Percentiles rank a stretch among this genome's conserved stretches.
Conservation (phyloP, 2,329 filamentous ascomycete species). For the Leptographium wingfieldii region DNA sequence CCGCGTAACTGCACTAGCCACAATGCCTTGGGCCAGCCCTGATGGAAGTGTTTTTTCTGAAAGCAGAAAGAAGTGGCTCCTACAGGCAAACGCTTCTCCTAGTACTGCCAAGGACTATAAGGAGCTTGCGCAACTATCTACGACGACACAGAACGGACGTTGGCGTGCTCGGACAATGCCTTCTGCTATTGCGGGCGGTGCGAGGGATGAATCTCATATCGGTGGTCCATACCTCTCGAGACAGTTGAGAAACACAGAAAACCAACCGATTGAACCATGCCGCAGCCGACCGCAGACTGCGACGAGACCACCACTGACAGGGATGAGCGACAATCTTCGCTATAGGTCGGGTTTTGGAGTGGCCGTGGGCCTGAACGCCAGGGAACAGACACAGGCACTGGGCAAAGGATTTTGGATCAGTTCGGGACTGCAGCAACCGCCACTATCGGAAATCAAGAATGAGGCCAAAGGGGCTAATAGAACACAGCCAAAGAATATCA, state of each 20-base stretch:
- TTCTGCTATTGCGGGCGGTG: background rate
- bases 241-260: background rate
- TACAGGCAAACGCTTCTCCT: background rate
- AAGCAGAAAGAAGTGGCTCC: background rate
- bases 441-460: conserved; percentile 8
- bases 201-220: background rate
- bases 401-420: too few species aligned
- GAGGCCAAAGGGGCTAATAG: background rate
- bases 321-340: background rate
- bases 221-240: background rate
- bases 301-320: background rate
- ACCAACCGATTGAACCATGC: background rate
- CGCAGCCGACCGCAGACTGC: background rate
- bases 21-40: background rate
- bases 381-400: too few species aligned
- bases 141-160: background rate
- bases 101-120: background rate
- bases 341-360: background rate
- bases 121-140: background rate
- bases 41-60: background rate
- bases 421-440: background rate
- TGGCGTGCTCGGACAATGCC: background rate
- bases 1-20: background rate
- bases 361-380: background rate
- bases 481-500: background rate